Evolutionary conservation across 371 early-diverging fungal species (phyloP).

Genomic region (Circinella umbellata): DNA sequence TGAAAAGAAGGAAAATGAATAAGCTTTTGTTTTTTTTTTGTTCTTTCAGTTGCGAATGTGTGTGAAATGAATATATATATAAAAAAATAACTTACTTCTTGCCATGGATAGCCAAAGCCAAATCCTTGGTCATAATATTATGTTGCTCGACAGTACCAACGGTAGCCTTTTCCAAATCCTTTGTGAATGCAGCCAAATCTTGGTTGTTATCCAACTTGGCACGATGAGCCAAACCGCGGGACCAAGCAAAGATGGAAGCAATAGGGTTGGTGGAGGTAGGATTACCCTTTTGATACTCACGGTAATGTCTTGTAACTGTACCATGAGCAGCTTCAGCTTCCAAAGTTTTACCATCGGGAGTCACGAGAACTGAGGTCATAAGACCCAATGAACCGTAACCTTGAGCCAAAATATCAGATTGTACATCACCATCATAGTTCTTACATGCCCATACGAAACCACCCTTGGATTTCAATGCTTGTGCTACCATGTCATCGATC

Average conservation of each 20-base stretch:
- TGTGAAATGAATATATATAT: too few relatives aligned
- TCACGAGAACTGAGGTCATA: constrained; percentile 92
- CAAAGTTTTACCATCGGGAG: constrained; percentile 90
- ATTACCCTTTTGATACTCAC: constrained; percentile 90
- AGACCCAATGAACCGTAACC: constrained; percentile 87
- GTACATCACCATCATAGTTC: constrained; percentile 94
- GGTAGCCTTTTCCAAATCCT: constrained; percentile 83
- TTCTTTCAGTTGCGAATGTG: too few relatives aligned
- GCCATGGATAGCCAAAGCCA: constrained; percentile 90
- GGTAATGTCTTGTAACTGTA: constrained; percentile 95
- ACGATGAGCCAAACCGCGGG: constrained; percentile 90
- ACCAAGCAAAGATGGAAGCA: constrained; percentile 95
- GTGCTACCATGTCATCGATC: constrained; percentile 97
- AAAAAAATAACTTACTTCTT: constrained; percentile 45
- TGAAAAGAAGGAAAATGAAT: constrained; percentile 10
- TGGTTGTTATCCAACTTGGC: constrained; percentile 85
- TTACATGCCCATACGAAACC: constrained; percentile 94
- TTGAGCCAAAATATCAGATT: constrained; percentile 92
- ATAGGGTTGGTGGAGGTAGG: constrained; percentile 93
- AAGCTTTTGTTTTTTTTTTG: background rate
- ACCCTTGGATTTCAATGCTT: constrained; percentile 90
- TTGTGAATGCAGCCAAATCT: constrained; percentile 69
- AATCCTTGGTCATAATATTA: constrained; percentile 93
- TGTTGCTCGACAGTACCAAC: constrained; percentile 80
- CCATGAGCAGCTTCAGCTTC: constrained; percentile 97